Conservation (phyloP, 495 filamentous ascomycete species). For the Hypoxylon intermedium region DNA sequence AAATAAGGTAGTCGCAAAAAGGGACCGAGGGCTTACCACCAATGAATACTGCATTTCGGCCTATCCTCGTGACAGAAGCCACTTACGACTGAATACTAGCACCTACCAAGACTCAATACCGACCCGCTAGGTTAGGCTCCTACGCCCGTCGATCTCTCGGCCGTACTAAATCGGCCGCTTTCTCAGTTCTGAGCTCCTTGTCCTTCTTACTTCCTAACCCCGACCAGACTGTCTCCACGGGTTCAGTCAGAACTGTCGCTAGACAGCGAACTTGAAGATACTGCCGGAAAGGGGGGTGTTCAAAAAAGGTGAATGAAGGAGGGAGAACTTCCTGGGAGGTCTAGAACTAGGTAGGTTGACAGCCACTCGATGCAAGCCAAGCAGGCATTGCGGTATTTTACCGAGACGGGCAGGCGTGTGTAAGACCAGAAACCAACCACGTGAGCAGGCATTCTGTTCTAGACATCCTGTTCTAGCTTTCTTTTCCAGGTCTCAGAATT, state of each 20-base stretch:
- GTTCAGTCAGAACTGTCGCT: not conserved
- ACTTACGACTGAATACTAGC: conserved; percentile 22
- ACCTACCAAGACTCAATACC: conserved; percentile 25
- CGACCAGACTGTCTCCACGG: conserved; percentile 18
- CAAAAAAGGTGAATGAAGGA: conserved; percentile 5
- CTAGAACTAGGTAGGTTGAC: conserved; percentile 30
- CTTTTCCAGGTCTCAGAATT: conserved; percentile 6
- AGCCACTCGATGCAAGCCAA: conserved; percentile 31
- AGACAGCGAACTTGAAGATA: conserved; percentile 11
- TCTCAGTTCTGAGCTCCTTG: conserved; percentile 1
- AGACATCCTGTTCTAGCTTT: not conserved
- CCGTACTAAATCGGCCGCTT: conserved; percentile 37
- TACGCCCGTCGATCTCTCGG: conserved; percentile 34
- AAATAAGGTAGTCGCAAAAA: conserved; percentile 12
- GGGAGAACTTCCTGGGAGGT: conserved; percentile 3
- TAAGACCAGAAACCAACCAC: conserved; percentile 12
- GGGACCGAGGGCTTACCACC: conserved; percentile 20
- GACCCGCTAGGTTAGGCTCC: conserved; percentile 21
- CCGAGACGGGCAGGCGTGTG: conserved; percentile 24
- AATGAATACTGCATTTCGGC: conserved; percentile 7
- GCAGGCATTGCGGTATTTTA: conserved; percentile 38
- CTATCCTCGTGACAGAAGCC: conserved; percentile 19
- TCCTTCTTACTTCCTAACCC: not conserved
- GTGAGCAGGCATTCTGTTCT: conserved; percentile 23
- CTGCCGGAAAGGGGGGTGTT: not conserved